Conservation (phyloP, 176 grass and related monocot genomes). For the Triticum dicoccoides region DNA sequence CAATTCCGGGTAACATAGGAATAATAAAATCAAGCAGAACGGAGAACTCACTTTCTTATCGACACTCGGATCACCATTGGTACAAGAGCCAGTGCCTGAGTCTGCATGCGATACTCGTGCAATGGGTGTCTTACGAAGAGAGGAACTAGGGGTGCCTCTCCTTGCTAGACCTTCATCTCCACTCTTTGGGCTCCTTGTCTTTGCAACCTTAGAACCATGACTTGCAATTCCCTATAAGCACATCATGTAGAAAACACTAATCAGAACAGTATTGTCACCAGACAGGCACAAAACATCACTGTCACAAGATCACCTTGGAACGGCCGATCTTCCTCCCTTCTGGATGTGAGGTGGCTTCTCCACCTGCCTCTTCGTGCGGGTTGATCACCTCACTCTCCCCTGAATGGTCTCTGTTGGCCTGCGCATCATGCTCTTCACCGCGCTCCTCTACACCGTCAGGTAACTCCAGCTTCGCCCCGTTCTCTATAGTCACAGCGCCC, state of each 20-base stretch:
- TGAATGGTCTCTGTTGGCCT: slow-evolving; percentile 31
- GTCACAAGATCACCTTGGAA: slow-evolving; percentile 31
- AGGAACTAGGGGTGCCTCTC: slow-evolving; percentile 26
- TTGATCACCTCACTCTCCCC: slow-evolving; percentile 60
- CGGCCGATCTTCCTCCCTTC: slow-evolving; percentile 27
- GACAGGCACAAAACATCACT: background rate
- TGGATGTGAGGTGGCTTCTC: slow-evolving; percentile 40
- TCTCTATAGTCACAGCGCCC: slow-evolving; percentile 3
- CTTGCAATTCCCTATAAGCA: slow-evolving; percentile 31
- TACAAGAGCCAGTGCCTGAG: slow-evolving; percentile 6
- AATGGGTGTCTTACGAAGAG: slow-evolving; percentile 27
- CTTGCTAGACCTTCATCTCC: slow-evolving; percentile 37
- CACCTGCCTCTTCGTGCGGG: slow-evolving; percentile 31
- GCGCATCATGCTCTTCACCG: slow-evolving; percentile 14
- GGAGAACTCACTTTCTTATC: slow-evolving; percentile 31
- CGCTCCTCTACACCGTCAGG: slow-evolving; percentile 4
- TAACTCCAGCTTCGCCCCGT: slow-evolving; percentile 15
- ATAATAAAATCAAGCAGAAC: background rate
- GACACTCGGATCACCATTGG: slow-evolving; percentile 7
- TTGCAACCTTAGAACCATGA: slow-evolving; percentile 39
- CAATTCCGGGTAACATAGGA: background rate
- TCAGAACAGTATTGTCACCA: background rate
- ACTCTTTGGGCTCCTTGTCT: slow-evolving; percentile 42
- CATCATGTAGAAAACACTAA: background rate
- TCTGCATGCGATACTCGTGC: background rate